Conservation (phyloP, 2,329 filamentous ascomycete genomes). For the Ascosphaera pollenicola region DNA sequence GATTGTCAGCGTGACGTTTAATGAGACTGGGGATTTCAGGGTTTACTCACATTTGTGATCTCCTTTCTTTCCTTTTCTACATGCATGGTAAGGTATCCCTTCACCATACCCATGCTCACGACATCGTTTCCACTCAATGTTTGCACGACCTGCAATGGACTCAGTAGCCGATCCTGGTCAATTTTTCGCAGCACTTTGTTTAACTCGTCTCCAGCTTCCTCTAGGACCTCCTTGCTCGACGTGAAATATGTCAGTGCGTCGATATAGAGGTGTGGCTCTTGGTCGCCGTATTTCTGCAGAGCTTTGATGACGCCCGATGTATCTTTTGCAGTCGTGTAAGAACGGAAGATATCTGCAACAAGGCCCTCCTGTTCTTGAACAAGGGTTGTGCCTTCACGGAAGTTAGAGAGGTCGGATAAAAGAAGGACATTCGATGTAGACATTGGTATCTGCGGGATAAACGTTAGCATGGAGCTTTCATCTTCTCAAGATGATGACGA, state of each 20-base stretch:
- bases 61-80: conserved; percentile 76
- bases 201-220: conserved; percentile 74
- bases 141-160: conserved; percentile 88
- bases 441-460: conserved; percentile 41
- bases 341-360: conserved; percentile 87
- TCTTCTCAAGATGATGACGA: conserved; percentile 1
- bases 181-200: conserved; percentile 64
- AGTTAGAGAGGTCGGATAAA: conserved; percentile 76
- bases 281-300: conserved; percentile 70
- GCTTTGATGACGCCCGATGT: conserved; percentile 79
- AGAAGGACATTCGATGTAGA: conserved; percentile 88
- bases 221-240: conserved; percentile 56
- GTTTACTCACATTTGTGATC: conserved; percentile 37
- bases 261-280: conserved; percentile 80
- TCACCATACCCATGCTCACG: conserved; percentile 94
- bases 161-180: conserved; percentile 78
- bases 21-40: background rate
- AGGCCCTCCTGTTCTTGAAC: conserved; percentile 88
- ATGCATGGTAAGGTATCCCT: conserved; percentile 71
- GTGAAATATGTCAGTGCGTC: conserved; percentile 87
- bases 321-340: conserved; percentile 80
- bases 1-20: background rate
- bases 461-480: background rate
- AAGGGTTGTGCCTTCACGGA: conserved; percentile 71
- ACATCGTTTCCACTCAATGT: conserved; percentile 60